Base-by-base conservation (phyloP, 148 eudicot species). In the Persicaria tinctoria region DNA sequence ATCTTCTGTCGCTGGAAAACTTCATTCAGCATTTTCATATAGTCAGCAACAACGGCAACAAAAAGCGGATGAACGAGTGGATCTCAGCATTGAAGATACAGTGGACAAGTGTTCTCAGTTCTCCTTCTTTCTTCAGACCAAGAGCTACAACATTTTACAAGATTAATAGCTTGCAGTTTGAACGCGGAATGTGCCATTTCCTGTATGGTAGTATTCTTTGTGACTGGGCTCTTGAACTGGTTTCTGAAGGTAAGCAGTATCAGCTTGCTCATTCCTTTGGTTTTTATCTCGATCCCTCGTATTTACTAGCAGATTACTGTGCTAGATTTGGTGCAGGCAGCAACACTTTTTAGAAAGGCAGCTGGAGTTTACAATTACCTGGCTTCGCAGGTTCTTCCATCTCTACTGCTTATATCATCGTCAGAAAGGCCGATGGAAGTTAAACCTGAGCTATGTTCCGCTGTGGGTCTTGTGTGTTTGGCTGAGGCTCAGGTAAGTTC, bases 401-500 rank as follows among this genome's bases (percentile, higher is more conserved):
- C 73, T 68, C 74, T 84, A 72, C 73, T 72, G 73, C 69, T 75
- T 63, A 69, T 13, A 27, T 76, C 74, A 59, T 70, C 82, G 38
- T 70, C 78, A 32, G 89, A 93, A 46, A 85, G 82, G 78, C 90
- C 91, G 8, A 89, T 91, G 5, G 97, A 93, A 82, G 83, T 79
- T 74, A 62, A 78, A 47, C 71, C 81, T 49, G 13, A 71, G 17
- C 48, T 90, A 32, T 80, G 84, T 69, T 78, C 83, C 20, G 80
- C 84, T 70, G 82, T 86, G 89, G 83, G 82, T 82, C 85, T 90
- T 54, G 56, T 90, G 75, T 90, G 97, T 79, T 82, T 92, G 89
- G 93, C 97, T 9, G 97, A 92, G 73, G 93, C 97, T 38, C 96
- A 92, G 93, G 97, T 90, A 60, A 73, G 77, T 70, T 17, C n/a